phyloP scores from a whole-genome alignment of 371 early-diverging fungal genomes.

The Umbelopsis sp. region DNA sequence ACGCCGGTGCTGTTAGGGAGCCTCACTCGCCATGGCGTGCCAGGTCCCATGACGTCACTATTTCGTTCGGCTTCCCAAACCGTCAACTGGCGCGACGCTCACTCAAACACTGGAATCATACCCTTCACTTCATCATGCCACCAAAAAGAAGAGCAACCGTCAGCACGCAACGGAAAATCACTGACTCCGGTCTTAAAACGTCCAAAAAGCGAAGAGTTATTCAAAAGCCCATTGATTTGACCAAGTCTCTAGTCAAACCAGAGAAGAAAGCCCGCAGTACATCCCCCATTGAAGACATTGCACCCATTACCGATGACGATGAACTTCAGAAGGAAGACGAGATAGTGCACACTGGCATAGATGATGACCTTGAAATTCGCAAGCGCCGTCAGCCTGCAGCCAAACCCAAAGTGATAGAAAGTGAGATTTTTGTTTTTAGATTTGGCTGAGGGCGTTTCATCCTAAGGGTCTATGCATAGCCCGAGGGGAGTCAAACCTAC shows the following conservation, averaged over 20 bases:
- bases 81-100: constrained; percentile 19
- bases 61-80: not conserved
- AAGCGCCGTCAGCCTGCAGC: not conserved
- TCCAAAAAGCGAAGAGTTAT: constrained; percentile 11
- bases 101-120: not conserved
- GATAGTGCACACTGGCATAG: not conserved
- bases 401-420: constrained; percentile 6
- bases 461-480: no score
- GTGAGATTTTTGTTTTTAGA: not conserved
- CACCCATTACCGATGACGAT: not conserved
- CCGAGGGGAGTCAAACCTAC: not conserved
- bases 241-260: not conserved
- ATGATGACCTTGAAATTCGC: constrained; percentile 2
- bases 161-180: not conserved
- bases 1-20: no score
- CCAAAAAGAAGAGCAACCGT: constrained; percentile 6
- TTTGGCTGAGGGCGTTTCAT: no score
- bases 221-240: constrained; percentile 11
- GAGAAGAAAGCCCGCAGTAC: not conserved
- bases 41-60: not conserved
- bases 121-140: not conserved
- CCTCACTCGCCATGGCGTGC: no score
- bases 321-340: not conserved
- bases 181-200: not conserved
- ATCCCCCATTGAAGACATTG: not conserved